phyloP scores from a whole-genome alignment of 2,329 filamentous ascomycete genomes.

The Trichoderma koningii region DNA sequence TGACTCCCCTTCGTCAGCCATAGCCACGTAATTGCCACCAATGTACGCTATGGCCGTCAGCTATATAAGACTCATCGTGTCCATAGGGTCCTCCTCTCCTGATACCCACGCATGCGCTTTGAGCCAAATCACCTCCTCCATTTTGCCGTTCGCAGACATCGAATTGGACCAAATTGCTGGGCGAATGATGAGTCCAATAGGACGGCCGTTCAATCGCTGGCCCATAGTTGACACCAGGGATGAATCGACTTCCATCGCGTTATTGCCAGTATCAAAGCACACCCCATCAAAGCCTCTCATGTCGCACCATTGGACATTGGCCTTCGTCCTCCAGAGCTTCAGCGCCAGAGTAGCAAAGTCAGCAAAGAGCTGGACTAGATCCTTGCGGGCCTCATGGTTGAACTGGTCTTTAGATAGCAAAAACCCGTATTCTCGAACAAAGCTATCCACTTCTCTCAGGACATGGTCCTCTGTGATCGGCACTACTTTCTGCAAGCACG shows the following conservation, averaged over 20 bases:
- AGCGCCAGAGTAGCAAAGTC: neutral
- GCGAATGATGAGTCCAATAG: neutral
- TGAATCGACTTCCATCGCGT: neutral
- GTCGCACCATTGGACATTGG: neutral
- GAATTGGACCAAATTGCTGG: neutral
- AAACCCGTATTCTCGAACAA: neutral
- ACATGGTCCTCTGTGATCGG: neutral
- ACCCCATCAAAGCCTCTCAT: neutral
- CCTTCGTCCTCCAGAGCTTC: neutral
- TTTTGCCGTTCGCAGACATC: neutral
- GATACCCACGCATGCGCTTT: conserved; percentile 2
- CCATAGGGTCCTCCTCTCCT: neutral
- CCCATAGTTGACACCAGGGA: neutral
- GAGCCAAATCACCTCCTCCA: neutral
- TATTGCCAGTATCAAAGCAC: neutral
- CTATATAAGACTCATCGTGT: neutral
- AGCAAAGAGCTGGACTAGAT: neutral
- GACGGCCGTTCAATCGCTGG: neutral
- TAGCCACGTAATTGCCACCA: too few species aligned
- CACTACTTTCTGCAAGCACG: neutral
- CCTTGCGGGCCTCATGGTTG: neutral
- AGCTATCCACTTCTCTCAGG: neutral
- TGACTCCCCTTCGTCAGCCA: too few species aligned
- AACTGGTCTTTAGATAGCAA: neutral
- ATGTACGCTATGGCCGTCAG: too few species aligned